Evolutionary conservation across 2,329 filamentous ascomycete species (phyloP).

Genomic region (Elsinoe arachidis): DNA sequence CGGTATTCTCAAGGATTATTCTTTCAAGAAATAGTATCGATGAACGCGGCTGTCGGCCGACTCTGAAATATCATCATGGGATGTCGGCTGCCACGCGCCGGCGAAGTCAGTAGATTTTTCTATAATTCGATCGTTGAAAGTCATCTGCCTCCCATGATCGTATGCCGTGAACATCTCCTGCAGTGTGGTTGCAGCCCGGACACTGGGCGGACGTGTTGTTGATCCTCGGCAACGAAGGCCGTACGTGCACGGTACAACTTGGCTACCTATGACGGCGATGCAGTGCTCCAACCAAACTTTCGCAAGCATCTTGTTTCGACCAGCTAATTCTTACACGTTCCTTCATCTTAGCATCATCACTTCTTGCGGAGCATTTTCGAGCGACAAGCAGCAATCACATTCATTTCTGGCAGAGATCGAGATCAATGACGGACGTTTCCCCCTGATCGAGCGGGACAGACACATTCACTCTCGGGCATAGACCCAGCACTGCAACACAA

Average conservation of each 20-base stretch:
- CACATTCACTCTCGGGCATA: not conserved
- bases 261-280: not conserved
- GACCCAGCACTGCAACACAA: not conserved
- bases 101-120: too few relatives aligned
- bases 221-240: not conserved
- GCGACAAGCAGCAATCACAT: not conserved
- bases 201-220: not conserved
- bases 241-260: not conserved
- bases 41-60: not conserved
- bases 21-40: slow-evolving; percentile 19
- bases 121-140: not conserved
- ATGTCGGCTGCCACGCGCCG: too few relatives aligned
- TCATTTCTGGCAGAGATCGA: not conserved
- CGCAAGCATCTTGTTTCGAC: not conserved
- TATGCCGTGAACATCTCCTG: not conserved
- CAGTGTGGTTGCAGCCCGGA: not conserved
- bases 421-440: not conserved
- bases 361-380: not conserved
- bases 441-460: not conserved
- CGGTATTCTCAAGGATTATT: slow-evolving; percentile 69
- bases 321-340: not conserved
- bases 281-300: not conserved
- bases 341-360: not conserved
- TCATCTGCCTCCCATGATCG: not conserved
- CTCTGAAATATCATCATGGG: not conserved